Evolutionary conservation across 2,329 filamentous ascomycete species (phyloP), one percentile per base, ranked within the genome.

Genomic region (Westerdykella sp.): DNA sequence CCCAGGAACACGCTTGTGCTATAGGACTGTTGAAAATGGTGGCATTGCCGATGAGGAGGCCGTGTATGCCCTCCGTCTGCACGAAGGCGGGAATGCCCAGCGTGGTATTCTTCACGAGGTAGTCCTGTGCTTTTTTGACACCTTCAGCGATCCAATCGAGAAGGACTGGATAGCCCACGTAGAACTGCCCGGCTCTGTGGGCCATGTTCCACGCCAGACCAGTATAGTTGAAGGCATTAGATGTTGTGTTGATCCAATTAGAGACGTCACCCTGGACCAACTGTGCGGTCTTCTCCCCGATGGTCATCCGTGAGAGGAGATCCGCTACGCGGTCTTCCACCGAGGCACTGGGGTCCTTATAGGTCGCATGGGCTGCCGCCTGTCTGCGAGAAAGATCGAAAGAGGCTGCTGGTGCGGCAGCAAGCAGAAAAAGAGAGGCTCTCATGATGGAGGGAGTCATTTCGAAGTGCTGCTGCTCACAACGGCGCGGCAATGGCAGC

Each of bases 11-110:
- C 13, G 79, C 84, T 41, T 84, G 78, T 6, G 72, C 84, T 52
- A 88, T 87, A 0, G 85, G 84, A 1, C 81, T 85, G 65, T 87
- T 88, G 71, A 87, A 89, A 46, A 88, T 85, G 1, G 85, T 88
- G 2, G 83, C 84, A 60, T 87, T 87, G 9, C 77, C 76, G 35
- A 83, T 76, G 25, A 87, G 69, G 51, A 87, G 81, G 1, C 84
- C 85, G 55, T 88, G 84, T 36, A 88, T 83, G 31, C 80, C 83
- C 65, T 89, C 85, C 3, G 78, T 84, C 63, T 88, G 85, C 12
- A 85, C 79, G 51, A 87, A 75, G 1, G 84, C 80, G 6, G 85
- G 85, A 41, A 88, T 88, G 10, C 60, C 84, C 7, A 83, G 67
- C 1, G 77, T 80, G 1, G 81, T 85, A 50, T 83, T 79, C 14